Conservation (phyloP, 1,284 basidiomycete genomes). For the Meira miltonrushii region DNA sequence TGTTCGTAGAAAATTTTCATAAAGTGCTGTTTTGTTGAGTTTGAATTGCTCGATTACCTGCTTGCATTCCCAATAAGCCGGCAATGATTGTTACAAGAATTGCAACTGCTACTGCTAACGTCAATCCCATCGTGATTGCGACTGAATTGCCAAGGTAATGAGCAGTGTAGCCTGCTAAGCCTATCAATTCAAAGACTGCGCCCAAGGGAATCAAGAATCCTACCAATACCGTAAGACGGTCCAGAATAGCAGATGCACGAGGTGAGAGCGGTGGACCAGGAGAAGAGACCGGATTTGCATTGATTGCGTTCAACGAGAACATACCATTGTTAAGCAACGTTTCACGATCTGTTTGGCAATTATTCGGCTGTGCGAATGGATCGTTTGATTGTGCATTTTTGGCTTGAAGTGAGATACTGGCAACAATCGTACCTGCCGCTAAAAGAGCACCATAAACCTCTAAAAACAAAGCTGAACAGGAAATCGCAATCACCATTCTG, state of each 20-base stretch:
- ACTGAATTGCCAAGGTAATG: neutral
- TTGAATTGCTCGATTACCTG: too few species aligned
- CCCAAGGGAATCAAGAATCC: neutral
- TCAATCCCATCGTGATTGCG: neutral
- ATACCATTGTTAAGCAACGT: neutral
- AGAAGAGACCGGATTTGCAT: neutral
- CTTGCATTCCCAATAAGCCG: too few species aligned
- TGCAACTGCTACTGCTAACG: neutral
- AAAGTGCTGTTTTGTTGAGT: too few species aligned
- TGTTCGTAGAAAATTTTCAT: too few species aligned
- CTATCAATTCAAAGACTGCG: neutral
- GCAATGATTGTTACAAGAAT: too few species aligned
- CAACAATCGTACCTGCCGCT: slow-evolving; percentile 10
- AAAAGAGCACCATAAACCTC: slow-evolving; percentile 17
- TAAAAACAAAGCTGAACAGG: slow-evolving; percentile 15
- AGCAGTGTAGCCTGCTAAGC: neutral
- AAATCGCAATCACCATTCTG: neutral
- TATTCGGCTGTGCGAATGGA: too few species aligned
- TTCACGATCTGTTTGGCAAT: neutral
- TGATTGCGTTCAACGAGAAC: neutral
- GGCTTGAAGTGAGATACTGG: slow-evolving; percentile 3
- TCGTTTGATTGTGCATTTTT: neutral
- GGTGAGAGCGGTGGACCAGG: neutral
- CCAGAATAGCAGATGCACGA: neutral
- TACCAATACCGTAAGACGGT: neutral